Evolutionary conservation across 768 basidiomycete genomes (phyloP).

Genomic region (Suillus plorans): DNA sequence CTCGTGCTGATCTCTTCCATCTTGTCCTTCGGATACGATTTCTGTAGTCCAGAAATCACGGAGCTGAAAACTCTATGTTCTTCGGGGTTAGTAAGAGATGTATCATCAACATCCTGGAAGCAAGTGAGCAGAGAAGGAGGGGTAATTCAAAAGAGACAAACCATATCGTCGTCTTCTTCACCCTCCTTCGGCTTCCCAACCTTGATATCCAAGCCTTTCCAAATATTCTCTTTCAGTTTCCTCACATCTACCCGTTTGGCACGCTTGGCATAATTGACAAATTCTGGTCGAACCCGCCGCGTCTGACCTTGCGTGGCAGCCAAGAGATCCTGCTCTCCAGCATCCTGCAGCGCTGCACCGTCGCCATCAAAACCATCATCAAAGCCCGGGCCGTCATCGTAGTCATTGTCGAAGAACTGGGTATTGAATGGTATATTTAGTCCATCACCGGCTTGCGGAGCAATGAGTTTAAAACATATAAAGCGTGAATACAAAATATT

Average conservation of each 20-base stretch:
- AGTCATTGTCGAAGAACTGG: conserved; percentile 95
- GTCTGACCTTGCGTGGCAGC: conserved; percentile 76
- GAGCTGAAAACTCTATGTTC: conserved; percentile 72
- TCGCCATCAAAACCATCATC: conserved; percentile 58
- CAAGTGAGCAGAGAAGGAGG: not conserved
- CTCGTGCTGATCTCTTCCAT: conserved; percentile 98
- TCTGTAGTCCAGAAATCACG: conserved; percentile 81
- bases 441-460: conserved; percentile 43
- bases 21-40: conserved; percentile 86
- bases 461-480: conserved; percentile 14
- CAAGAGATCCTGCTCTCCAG: conserved; percentile 84
- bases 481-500: not conserved
- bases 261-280: conserved; percentile 91
- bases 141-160: conserved; percentile 27
- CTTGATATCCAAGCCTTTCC: conserved; percentile 87
- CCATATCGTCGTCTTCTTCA: conserved; percentile 54
- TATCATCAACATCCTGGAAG: conserved; percentile 54
- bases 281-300: conserved; percentile 80
- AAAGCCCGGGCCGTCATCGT: conserved; percentile 74
- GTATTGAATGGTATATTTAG: conserved; percentile 81
- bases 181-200: conserved; percentile 36
- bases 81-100: conserved; percentile 55
- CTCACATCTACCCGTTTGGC: conserved; percentile 97
- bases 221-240: conserved; percentile 96
- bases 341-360: conserved; percentile 48